Conservation (phyloP, 495 filamentous ascomycete species). For the Daldinia vernicosa region DNA sequence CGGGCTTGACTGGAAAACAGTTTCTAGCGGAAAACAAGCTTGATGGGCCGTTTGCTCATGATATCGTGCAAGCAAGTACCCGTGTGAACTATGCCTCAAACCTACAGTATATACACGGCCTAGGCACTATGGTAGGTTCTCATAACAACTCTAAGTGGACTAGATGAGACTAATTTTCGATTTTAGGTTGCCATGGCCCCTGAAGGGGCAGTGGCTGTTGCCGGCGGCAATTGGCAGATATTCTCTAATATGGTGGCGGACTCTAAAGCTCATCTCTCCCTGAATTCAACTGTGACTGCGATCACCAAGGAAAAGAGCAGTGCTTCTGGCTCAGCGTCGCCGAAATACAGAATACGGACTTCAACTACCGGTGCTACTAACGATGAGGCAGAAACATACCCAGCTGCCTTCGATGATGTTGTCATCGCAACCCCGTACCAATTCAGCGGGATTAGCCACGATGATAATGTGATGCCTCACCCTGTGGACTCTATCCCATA, state of each 20-base stretch:
- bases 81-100: slow-evolving; percentile 97
- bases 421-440: slow-evolving; percentile 82
- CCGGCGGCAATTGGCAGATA: slow-evolving; percentile 95
- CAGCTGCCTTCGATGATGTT: slow-evolving; percentile 74
- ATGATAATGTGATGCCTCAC: slow-evolving; percentile 54
- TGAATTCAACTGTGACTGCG: slow-evolving; percentile 76
- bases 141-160: no score
- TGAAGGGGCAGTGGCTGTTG: slow-evolving; percentile 79
- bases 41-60: slow-evolving; percentile 70
- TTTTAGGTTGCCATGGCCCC: slow-evolving; percentile 73
- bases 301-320: slow-evolving; percentile 59
- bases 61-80: slow-evolving; percentile 92
- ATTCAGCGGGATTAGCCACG: slow-evolving; percentile 69
- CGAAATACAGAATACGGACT: slow-evolving; percentile 62
- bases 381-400: slow-evolving; percentile 39
- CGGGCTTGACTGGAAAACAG: slow-evolving; percentile 73
- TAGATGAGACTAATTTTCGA: slow-evolving; percentile 13
- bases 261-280: slow-evolving; percentile 64
- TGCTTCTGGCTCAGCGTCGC: slow-evolving; percentile 13
- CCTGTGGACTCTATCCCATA: slow-evolving; percentile 80
- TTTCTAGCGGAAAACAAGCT: slow-evolving; percentile 78
- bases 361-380: slow-evolving; percentile 39
- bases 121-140: slow-evolving; percentile 86
- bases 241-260: slow-evolving; percentile 81
- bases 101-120: slow-evolving; percentile 80